These are phyloP conservation scores for Monosporascus sp. DNA, from an alignment of 2,329 filamentous ascomycete genomes.

Conservation along the genomic window DNA sequence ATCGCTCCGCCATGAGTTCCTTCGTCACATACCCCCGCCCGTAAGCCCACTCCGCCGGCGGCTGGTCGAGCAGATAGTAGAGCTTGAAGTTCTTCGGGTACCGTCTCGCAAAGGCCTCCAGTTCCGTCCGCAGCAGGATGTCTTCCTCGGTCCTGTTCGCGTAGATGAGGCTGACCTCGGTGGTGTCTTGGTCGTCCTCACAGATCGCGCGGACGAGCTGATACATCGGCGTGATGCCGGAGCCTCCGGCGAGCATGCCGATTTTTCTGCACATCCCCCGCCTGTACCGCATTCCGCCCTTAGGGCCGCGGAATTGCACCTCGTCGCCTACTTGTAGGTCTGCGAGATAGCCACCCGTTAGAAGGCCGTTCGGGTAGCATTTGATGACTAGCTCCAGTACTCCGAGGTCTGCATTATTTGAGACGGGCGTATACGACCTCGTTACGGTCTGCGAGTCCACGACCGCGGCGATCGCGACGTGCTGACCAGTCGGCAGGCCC, in stretches of 20 bases:
- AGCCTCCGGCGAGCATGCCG: constrained; percentile 51
- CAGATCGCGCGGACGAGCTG: constrained; percentile 60
- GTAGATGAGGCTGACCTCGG: constrained; percentile 52
- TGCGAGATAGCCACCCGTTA: constrained; percentile 45
- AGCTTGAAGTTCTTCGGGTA: constrained; percentile 51
- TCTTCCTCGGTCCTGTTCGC: constrained; percentile 55
- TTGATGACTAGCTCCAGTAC: constrained; percentile 46
- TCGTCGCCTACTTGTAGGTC: constrained; percentile 42
- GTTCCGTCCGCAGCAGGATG: constrained; percentile 51
- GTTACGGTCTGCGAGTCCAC: constrained; percentile 40
- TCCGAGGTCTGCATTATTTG: constrained; percentile 45
- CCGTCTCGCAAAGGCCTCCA: constrained; percentile 46
- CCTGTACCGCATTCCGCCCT: constrained; percentile 50
- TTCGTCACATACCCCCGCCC: constrained; percentile 47
- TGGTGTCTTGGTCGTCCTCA: constrained; percentile 53
- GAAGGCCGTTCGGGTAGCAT: constrained; percentile 43
- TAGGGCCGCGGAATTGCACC: constrained; percentile 49
- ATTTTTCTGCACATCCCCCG: constrained; percentile 37
- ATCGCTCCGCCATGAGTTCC: constrained; percentile 41
- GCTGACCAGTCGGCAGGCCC: constrained; percentile 52
- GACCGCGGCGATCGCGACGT: constrained; percentile 46
- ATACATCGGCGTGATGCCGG: constrained; percentile 52
- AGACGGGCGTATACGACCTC: constrained; percentile 50
- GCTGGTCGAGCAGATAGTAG: constrained; percentile 48
- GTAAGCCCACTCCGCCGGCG: constrained; percentile 41